Conservation (phyloP, 257 asterid species). For the Penstemon newberryi region DNA sequence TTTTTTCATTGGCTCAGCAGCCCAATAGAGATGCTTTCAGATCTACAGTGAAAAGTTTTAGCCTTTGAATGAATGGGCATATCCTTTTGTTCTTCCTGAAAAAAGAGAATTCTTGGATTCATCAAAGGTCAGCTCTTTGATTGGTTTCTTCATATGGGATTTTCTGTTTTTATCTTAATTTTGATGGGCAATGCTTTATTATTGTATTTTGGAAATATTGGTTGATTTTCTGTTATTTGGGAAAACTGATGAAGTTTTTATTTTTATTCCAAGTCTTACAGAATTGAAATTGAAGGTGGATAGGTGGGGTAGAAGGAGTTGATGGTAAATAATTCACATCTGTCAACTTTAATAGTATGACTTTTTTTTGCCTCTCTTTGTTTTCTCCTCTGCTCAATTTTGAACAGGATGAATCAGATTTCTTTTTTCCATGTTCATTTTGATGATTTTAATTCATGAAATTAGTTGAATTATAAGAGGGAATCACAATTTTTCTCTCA, state of each 20-base stretch:
- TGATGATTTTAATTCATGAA: neutral
- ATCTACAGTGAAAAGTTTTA: slow-evolving; percentile 11
- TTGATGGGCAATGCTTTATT: slow-evolving; percentile 6
- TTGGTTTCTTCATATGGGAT: neutral
- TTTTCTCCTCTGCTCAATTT: neutral
- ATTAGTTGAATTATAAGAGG: too few species aligned
- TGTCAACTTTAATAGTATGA: neutral
- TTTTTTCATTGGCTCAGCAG: slow-evolving; percentile 36
- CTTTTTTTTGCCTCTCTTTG: neutral
- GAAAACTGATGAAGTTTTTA: neutral
- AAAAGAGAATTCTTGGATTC: neutral
- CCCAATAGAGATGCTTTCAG: slow-evolving; percentile 49
- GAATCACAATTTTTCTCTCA: too few species aligned
- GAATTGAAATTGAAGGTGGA: neutral
- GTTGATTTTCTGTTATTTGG: neutral
- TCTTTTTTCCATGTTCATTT: neutral
- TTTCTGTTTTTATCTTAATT: neutral
- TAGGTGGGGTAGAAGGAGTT: neutral
- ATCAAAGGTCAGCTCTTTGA: neutral
- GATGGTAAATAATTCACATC: neutral
- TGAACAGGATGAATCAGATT: neutral
- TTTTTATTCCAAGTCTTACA: neutral
- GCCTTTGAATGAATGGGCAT: neutral
- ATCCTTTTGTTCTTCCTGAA: neutral
- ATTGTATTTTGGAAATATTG: neutral